Conservation (phyloP, 2,329 filamentous ascomycete genomes). For the Cephalotrichum gorgonifer region DNA sequence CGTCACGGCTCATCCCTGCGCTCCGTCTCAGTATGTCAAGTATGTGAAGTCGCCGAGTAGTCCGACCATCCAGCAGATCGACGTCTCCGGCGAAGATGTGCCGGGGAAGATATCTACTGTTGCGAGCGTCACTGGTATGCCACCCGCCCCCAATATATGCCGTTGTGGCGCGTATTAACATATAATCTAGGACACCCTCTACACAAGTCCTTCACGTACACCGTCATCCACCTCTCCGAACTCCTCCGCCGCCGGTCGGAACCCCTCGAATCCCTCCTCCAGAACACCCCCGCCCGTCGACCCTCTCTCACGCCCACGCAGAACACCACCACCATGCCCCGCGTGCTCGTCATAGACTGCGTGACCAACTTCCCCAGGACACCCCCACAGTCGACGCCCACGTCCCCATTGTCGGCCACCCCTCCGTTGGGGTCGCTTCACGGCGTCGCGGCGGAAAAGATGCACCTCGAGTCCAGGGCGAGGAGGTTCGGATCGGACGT, state of each 20-base stretch:
- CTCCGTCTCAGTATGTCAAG: constrained; percentile 44
- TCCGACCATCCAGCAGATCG: constrained; percentile 47
- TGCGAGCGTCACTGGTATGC: constrained; percentile 36
- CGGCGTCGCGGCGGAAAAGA: constrained; percentile 32
- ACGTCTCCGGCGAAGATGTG: constrained; percentile 34
- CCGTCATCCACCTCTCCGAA: constrained; percentile 46
- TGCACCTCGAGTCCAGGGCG: constrained; percentile 45
- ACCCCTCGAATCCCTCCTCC: constrained; percentile 36
- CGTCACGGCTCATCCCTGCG: constrained; percentile 56
- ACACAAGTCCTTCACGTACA: constrained; percentile 53
- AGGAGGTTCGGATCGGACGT: constrained; percentile 54
- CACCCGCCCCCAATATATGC: neutral
- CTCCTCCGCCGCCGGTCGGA: constrained; percentile 37
- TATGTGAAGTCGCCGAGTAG: constrained; percentile 50
- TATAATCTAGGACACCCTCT: constrained; percentile 45
- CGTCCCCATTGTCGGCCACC: constrained; percentile 32
- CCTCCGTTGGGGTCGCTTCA: constrained; percentile 14
- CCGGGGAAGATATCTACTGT: constrained; percentile 31
- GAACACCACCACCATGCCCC: constrained; percentile 19
- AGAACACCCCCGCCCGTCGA: constrained; percentile 20
- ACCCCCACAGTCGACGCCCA: constrained; percentile 29
- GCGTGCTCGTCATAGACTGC: constrained; percentile 53
- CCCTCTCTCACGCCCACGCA: constrained; percentile 11
- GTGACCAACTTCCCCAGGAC: constrained; percentile 40
- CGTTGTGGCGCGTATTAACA: no score